Base-by-base conservation (phyloP, 2,329 filamentous ascomycete genomes). In the Ceratocystiopsis minuta region DNA sequence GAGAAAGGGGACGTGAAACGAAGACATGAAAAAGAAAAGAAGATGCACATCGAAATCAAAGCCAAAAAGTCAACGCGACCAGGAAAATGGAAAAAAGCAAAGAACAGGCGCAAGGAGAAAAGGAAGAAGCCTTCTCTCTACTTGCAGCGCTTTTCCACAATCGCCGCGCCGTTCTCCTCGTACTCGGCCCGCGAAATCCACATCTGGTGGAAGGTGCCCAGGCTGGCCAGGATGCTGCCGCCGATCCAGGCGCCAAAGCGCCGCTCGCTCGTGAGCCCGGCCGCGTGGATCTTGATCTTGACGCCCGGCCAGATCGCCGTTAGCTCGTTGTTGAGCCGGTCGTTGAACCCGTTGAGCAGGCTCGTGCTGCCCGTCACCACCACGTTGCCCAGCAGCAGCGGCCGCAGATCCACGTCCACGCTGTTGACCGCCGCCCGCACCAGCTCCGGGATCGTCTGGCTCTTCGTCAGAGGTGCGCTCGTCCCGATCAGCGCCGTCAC, bases 141-240 rank as follows among this genome's bases (percentile, higher is more conserved):
- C 66, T 94, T 93, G 71, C 88, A 96, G 53, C 88, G 71, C 73
- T 94, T 95, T 68, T 96, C 88, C 37, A 96, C 83, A 52, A 96
- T 87, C 49, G 75, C 75, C 6, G 78, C 67, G 2, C 90, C 90
- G 58, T 94, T 87, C 67, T 98, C 92, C 49, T 95, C 86, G 54
- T 95, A 96, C 65, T 98, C 90, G 67, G 94, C 93, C 60, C 78
- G 84, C 18, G 80, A 88, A 52, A 98, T 92, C 90, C 90, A 98
- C 81, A 98, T 88, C 66, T 98, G 90, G 64, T 98, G 90, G 63
- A 98, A 98, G 14, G 87, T 94, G 11, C 92, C 92, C 62, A 98
- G 61, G 60, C 87, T 95, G 7, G 84, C 87, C 51, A 98, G 66
- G 52, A 98, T 95, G 61, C 86, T 95, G 37, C 90, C 90, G 38